phyloP scores from a whole-genome alignment of 495 filamentous ascomycete species.

The Halenospora varia region DNA sequence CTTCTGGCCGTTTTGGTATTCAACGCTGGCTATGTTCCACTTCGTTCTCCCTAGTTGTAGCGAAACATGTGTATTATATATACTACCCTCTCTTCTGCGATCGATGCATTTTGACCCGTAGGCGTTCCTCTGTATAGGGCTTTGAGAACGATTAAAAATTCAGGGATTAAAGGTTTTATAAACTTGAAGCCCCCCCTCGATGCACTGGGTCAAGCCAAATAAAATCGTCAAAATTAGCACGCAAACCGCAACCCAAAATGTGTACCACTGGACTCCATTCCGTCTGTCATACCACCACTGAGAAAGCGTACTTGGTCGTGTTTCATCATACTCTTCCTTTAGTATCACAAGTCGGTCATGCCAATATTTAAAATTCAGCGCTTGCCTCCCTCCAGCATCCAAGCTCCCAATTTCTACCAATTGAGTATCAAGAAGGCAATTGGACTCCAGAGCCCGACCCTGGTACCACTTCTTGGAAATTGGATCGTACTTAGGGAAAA shows the following conservation, averaged over 20 bases:
- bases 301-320: constrained; percentile 14
- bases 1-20: too few species aligned
- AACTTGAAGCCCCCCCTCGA: constrained; percentile 41
- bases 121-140: too few species aligned
- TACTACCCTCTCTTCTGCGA: too few species aligned
- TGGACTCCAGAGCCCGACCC: not conserved
- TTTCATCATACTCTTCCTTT: constrained; percentile 18
- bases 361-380: constrained; percentile 22
- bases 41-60: too few species aligned
- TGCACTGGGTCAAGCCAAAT: constrained; percentile 44
- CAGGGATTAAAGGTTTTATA: constrained; percentile 27
- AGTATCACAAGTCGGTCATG: constrained; percentile 13
- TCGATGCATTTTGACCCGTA: too few species aligned
- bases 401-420: not conserved
- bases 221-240: constrained; percentile 41
- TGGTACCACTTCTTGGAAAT: not conserved
- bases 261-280: constrained; percentile 47
- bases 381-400: not conserved
- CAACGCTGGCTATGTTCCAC: too few species aligned
- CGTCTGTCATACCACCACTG: constrained; percentile 50
- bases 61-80: too few species aligned
- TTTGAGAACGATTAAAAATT: too few species aligned
- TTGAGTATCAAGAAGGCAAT: not conserved
- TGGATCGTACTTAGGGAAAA: constrained; percentile 34
- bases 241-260: constrained; percentile 48